These are phyloP conservation scores for Sugiyamaella boreocaroliniensis DNA, from an alignment of 805 yeast species.

Conservation along the genomic window DNA sequence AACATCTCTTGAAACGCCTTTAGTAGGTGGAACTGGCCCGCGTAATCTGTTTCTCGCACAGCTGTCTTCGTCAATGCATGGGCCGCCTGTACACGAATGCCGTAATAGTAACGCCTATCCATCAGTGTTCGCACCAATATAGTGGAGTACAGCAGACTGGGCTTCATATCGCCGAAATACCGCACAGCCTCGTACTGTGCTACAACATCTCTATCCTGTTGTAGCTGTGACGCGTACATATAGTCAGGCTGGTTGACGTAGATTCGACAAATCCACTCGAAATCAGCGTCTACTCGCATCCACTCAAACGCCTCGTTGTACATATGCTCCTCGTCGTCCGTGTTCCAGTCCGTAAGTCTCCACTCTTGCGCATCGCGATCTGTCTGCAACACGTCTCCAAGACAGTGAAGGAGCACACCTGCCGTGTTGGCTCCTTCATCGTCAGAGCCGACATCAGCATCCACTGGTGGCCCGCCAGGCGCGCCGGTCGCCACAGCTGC, in stretches of 20 bases:
- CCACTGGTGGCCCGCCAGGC: slow-evolving; percentile 13
- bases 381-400: slow-evolving; percentile 72
- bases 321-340: slow-evolving; percentile 61
- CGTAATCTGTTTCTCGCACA: slow-evolving; percentile 49
- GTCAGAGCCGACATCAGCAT: slow-evolving; percentile 23
- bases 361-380: slow-evolving; percentile 60
- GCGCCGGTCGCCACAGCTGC: slow-evolving; percentile 5
- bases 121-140: slow-evolving; percentile 70
- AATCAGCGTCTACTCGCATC: slow-evolving; percentile 96
- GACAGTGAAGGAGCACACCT: slow-evolving; percentile 42
- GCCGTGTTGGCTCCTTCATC: slow-evolving; percentile 29
- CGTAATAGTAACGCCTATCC: slow-evolving; percentile 82
- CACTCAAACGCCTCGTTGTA: slow-evolving; percentile 91
- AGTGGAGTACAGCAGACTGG: slow-evolving; percentile 63
- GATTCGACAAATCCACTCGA: slow-evolving; percentile 88
- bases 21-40: slow-evolving; percentile 68
- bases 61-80: slow-evolving; percentile 66
- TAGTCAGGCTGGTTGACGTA: slow-evolving; percentile 85
- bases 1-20: slow-evolving; percentile 61
- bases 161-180: slow-evolving; percentile 60
- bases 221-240: slow-evolving; percentile 90
- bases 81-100: slow-evolving; percentile 84
- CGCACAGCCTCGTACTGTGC: slow-evolving; percentile 84
- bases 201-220: slow-evolving; percentile 91
- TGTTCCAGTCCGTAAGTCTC: slow-evolving; percentile 65